Evolutionary conservation across 257 asterid species (phyloP), one percentile per base, ranked within the genome.

Genomic region (Mentha longifolia): DNA sequence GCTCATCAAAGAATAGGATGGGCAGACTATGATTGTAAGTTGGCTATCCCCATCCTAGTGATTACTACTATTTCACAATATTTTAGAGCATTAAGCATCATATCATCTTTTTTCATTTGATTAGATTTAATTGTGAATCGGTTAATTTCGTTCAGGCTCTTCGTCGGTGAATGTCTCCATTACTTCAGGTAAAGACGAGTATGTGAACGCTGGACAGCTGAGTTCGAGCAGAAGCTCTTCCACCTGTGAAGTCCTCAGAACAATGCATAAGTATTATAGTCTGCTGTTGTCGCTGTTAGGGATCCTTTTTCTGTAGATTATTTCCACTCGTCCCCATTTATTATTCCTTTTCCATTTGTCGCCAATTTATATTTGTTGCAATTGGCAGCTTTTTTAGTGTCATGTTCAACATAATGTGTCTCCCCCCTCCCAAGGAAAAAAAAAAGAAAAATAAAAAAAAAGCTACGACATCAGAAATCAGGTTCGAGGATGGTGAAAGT

Each of bases 21-120:
- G 92, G 83, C 92, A 15, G 86, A 84, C 68, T 82, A 78, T 45
- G 89, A 86, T 70, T 86, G 92, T 84, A 70, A 84, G 88, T 77
- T 5, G 30, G 20, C 45, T 25, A 11, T 6, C 33, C 33, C 72
- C 16, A 33, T 60, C 28, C 50, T 12, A 17, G 0, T 30, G 10
- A 9, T 7, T 35, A 9, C 25, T 22, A 22, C 25, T 22, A 22
- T 41, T 57, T 51, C 14, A 16, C 35, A 22, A 22, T 61, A 45
- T 6, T 25, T 16, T 60, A 30, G 2, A 42, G 37, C 71, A 37
- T 42, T 58, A 33, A 17, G 37, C 70, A 63, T 45, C 52, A 64
- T 33, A 60, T 55, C 49, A 45, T 58, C 61, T 20, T 33, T 46
- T 55, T 25, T 15, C 65, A n/a, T 52, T 2, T 58, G 12, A 67